Base-by-base conservation (phyloP, 306 rosid genomes). In the Cucumis melo region DNA sequence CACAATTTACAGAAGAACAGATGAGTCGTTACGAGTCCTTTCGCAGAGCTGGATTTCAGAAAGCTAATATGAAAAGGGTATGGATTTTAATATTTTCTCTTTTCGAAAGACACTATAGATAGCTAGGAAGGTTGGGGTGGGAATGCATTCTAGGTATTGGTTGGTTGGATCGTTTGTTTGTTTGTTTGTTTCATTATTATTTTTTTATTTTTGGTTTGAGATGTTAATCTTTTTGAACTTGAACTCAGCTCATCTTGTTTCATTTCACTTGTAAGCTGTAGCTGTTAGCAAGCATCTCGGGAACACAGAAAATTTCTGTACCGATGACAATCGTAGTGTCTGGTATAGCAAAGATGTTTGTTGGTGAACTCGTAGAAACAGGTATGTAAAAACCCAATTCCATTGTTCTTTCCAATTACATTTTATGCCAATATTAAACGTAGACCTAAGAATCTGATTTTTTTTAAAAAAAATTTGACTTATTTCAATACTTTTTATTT, bases 1-100 rank as follows among this genome's bases (percentile, higher is more conserved):
- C 96, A 1, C 97, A 87, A 50, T 94, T 94, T 81, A 84, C 97
- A 9, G 96, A 90, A 82, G 90, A 87, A 79, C 99, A 95, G 81
- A 92, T 95, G 98, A 94, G 96, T 72, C 83, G 99, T 72, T 94
- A 94, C 8, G 99, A 94, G 78, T 94, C 98, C 10, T 92, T 92
- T 59, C 86, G 99, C 29, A 88, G 97, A 81, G 95, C 97, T 76
- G 98, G 98, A 34, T 95, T 95, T 84, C 98, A 92, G 87, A 95
- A 83, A 81, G 84, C 98, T 72, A 92, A 86, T 82, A 92, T 92
- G 98, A 90, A 90, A 86, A 86, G 96, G 91, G 98, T 91, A 82
- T 66, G 80, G 7, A 67, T 66, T 10, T 12, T 78, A 10, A 17
- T 8, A n/a, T 14, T 9, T 80, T 79, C 15, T 20, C 72, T 2